phyloP scores from a whole-genome alignment of 2,329 filamentous ascomycete species.

The Stenocarpella maydis region DNA sequence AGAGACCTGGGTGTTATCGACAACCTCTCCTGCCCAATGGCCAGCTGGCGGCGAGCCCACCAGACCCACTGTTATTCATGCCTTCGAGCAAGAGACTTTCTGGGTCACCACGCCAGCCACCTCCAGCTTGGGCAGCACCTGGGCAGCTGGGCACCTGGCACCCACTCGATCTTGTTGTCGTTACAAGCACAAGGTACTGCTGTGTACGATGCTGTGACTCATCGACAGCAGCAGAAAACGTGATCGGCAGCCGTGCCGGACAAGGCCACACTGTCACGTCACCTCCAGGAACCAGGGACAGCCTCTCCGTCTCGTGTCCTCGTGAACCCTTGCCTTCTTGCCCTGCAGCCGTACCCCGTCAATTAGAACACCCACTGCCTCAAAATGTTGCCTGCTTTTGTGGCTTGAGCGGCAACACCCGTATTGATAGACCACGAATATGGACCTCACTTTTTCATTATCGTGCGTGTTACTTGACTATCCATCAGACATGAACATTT shows the following conservation, averaged over 20 bases:
- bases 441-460: no score
- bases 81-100: constrained; percentile 6
- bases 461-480: no score
- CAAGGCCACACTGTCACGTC: not conserved
- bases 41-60: constrained; percentile 3
- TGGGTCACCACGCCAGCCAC: constrained; percentile 17
- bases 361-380: not conserved
- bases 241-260: not conserved
- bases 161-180: constrained; percentile 8
- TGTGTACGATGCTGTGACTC: not conserved
- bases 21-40: constrained; percentile 5
- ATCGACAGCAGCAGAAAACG: not conserved
- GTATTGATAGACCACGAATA: no score
- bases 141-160: not conserved
- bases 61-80: constrained; percentile 13
- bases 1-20: constrained; percentile 7
- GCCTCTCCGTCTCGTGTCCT: not conserved
- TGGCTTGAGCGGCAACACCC: no score
- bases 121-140: not conserved
- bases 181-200: not conserved
- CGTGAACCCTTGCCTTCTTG: not conserved
- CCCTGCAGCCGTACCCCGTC: not conserved
- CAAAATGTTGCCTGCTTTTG: no score
- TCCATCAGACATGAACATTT: no score
- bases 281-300: not conserved